Evolutionary conservation across 2,329 filamentous ascomycete genomes (phyloP), one percentile per base, ranked within the genome.

Genomic region (Aspergillus latus): DNA sequence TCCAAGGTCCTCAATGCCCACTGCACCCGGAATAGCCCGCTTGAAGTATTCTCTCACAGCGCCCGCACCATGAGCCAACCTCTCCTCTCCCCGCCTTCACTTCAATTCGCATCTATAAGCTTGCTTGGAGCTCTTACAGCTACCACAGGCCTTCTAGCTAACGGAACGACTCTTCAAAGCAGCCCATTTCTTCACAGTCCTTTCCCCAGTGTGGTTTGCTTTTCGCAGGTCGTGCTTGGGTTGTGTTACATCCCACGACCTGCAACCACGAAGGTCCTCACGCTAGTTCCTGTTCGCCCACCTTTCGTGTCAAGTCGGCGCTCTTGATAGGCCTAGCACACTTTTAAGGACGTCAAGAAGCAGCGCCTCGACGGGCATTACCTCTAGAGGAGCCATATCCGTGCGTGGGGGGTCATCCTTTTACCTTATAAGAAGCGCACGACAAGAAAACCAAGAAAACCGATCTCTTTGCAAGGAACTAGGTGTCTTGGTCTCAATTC

Each of bases 1-100:
- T 63, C 64, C 69, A 72, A 72, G 69, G 69, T 71, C 68, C 67
- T 54, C 68, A 37, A 67, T 68, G 26, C 46, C 57, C 57, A 56
- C 54, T 56, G 54, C 43, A 58, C 56, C 36, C 52, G 42, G 44
- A 42, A 45, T 49, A n/a, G 51, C 37, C 52, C 42, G 44, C 49
- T 54, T 48, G 42, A 52, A 51, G 44, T 47, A 37, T 29, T 37
- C 34, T 37, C 11, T 13, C 34, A 37, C 52, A 48, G 47, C 46
- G 47, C 51, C 30, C 46, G n/a, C 58, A 59, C 44, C 40, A 64
- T 64, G 62, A 52, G 54, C 29, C 39, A 36, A 36, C 45, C 26
- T 57, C 51, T 30, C 34, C 30, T 45, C 15, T 21, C 45, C 48
- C 34, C 26, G 21, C 30, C 42, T 39, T 16, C 34, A 29, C 21